Conservation (phyloP, 1,139 yeast species). For the Hansenula anomala region DNA sequence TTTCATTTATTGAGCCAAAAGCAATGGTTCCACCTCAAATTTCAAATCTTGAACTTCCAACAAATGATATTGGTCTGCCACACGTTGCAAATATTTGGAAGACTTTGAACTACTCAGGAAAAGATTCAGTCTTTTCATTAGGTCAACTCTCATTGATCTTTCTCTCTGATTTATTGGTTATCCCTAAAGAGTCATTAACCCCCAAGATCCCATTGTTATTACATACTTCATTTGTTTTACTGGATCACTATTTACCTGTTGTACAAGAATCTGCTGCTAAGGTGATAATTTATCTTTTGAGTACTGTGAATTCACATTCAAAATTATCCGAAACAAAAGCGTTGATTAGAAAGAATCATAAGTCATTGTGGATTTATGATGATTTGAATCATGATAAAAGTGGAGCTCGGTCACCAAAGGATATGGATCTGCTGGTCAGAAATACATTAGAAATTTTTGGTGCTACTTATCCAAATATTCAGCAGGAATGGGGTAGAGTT, state of each 20-base stretch:
- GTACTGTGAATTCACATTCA: constrained; percentile 52
- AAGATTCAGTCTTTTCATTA: constrained; percentile 75
- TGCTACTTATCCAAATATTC: constrained; percentile 46
- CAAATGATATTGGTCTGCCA: constrained; percentile 42
- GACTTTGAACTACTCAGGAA: constrained; percentile 52
- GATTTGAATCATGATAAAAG: constrained; percentile 73
- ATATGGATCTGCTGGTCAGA: constrained; percentile 77
- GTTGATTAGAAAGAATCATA: constrained; percentile 43
- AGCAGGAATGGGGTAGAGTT: constrained; percentile 77
- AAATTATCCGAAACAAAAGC: constrained; percentile 49
- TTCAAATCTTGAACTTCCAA: constrained; percentile 19
- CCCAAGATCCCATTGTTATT: constrained; percentile 67
- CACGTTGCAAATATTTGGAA: constrained; percentile 71
- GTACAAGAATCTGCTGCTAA: constrained; percentile 85
- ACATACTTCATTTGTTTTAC: constrained; percentile 74
- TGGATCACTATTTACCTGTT: constrained; percentile 81
- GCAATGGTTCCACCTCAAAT: constrained; percentile 76
- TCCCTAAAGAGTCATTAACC: constrained; percentile 51
- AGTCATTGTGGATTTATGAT: constrained; percentile 78
- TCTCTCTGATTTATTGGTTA: constrained; percentile 72
- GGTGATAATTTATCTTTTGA: constrained; percentile 67
- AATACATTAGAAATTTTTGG: constrained; percentile 57
- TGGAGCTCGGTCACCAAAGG: constrained; percentile 83
- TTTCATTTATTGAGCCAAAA: constrained; percentile 72
- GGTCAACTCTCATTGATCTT: constrained; percentile 87